phyloP scores from a whole-genome alignment of 306 rosid species.

The Echinosophora koreensis region DNA sequence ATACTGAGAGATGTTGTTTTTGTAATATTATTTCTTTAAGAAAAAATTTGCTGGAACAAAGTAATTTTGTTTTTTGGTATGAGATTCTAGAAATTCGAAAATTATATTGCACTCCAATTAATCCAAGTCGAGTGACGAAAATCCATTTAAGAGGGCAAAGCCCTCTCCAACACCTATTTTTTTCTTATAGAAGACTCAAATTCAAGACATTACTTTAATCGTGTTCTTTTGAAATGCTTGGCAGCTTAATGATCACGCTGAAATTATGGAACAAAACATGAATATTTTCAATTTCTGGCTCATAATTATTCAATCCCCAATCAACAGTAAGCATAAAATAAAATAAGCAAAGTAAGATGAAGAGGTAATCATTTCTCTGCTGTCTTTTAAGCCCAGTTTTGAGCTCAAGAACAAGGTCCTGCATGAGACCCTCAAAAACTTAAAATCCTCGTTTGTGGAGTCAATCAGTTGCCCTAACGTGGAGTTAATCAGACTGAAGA shows the following conservation, averaged over 20 bases:
- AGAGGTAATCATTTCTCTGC: neutral
- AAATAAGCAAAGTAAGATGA: neutral
- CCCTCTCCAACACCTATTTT: too few relatives aligned
- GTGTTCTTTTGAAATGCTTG: neutral
- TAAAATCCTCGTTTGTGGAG: neutral
- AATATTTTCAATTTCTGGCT: neutral
- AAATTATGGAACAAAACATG: neutral
- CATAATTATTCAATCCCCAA: neutral
- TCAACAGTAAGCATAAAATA: neutral
- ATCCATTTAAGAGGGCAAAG: too few relatives aligned
- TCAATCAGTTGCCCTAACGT: neutral
- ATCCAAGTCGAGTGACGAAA: too few relatives aligned
- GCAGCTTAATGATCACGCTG: neutral
- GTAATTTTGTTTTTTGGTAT: too few relatives aligned
- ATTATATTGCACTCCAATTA: too few relatives aligned
- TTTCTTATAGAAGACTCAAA: too few relatives aligned
- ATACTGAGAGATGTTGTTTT: too few relatives aligned
- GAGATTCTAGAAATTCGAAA: too few relatives aligned
- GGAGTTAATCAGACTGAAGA: constrained; percentile 56
- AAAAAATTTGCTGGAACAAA: too few relatives aligned
- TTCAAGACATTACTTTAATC: neutral
- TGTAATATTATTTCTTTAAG: too few relatives aligned
- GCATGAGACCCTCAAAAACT: neutral
- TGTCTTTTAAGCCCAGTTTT: neutral
- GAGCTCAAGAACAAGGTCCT: neutral